Percentiles rank a stretch among this genome's conserved stretches.
These are phyloP conservation scores for Blastomyces gilchristii DNA, from an alignment of 2,329 filamentous ascomycete genomes.

Conservation along the genomic window DNA sequence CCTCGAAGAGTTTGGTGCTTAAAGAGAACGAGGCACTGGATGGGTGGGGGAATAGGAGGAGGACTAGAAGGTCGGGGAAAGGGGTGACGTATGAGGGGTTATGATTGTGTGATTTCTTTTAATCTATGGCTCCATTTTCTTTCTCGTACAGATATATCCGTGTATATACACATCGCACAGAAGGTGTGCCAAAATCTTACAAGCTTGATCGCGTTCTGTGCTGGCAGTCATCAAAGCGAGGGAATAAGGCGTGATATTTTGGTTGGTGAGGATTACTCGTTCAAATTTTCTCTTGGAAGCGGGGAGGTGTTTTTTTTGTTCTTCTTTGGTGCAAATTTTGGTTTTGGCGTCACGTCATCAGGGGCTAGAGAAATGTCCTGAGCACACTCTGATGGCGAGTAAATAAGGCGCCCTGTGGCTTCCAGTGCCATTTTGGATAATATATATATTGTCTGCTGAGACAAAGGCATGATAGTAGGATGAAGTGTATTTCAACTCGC, in stretches of 20 bases:
- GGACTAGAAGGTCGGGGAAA: slow-evolving; percentile 26
- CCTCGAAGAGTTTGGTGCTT: slow-evolving; percentile 14
- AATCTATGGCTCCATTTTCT: neutral
- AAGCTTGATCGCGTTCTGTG: neutral
- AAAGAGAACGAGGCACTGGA: slow-evolving; percentile 25
- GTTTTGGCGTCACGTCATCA: no score
- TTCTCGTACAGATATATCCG: neutral
- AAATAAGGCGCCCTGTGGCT: no score
- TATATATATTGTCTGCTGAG: no score
- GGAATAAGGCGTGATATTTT: neutral
- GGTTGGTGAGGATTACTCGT: neutral
- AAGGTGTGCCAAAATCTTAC: neutral
- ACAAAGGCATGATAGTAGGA: no score
- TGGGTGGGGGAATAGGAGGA: slow-evolving; percentile 27
- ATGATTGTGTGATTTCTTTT: neutral
- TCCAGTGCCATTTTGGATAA: no score
- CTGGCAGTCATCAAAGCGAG: neutral
- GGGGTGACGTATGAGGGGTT: slow-evolving; percentile 14
- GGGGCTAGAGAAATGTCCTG: no score
- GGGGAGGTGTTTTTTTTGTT: neutral
- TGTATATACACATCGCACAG: neutral
- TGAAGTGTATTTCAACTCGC: no score
- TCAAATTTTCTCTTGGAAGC: neutral
- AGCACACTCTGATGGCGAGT: neutral
- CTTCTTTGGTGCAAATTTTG: neutral